Base-by-base conservation (phyloP, 192 early-diverging fungal species). In the Obelidium mucronatum region DNA sequence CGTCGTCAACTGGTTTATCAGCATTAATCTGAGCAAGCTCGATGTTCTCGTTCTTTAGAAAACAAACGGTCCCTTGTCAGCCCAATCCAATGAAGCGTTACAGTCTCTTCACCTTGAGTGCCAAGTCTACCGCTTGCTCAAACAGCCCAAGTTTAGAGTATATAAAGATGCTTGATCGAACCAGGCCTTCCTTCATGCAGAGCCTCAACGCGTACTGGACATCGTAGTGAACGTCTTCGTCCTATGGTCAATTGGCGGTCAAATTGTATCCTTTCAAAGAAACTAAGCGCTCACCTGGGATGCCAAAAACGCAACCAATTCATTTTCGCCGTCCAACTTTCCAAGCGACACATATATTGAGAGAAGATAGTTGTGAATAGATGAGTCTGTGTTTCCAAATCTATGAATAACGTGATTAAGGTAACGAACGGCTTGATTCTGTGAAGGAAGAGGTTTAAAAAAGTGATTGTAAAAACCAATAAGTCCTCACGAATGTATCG, bases 351-450 rank as follows among this genome's bases (percentile, higher is more conserved):
- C 91, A 73, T 93, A 94, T 2, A 95, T 69, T 4, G 89, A 90
- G 31, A 99, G 81, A 39, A 98, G 85, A 78, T 92, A 97, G 82
- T 99, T 99, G 85, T 99, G 96, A 56, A 99, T 91, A 0, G 93
- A 91, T 0, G 92, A 85, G 76, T 99, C 97, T 2, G 91, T 90
- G 66, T 95, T 96, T 37, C 84, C 87, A 26, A 93, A 84, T 52
- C 88, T 86, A 15, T 91, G 85, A 3, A 93, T 94, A 24, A 94
- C 92, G 80, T 94, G 93, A 3, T 91, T 89, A 70, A 99, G 76
- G 69, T 98, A 99, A 26, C 94, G 82, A 42, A 96, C 91, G 0
- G 94, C 93, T 82, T 97, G 95, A 81, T 96, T 94, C 85, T 90
- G 81, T 6, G 17, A n/a, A n/a, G n/a, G n/a, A n/a, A n/a, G n/a